Evolutionary conservation across 305 asterid genomes (phyloP), one percentile per base, ranked within the genome.

Genomic region (Nicotiana rustica): DNA sequence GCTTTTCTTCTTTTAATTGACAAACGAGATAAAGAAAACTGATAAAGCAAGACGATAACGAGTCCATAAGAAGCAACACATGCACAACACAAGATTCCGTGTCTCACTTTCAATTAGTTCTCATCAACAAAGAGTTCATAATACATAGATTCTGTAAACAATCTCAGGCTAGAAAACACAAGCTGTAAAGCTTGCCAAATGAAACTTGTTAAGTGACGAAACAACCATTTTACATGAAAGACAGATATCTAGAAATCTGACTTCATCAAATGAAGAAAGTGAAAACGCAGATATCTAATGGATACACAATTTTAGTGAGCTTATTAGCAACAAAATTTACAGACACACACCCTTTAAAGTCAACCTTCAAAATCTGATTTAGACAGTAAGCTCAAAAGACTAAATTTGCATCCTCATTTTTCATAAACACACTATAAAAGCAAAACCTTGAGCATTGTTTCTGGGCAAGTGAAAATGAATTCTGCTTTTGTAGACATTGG

Each of bases 161-260:
- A 19, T 2, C 13, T 59, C 78, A 71, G 19, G 78, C 78, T 71
- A 19, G 35, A 71, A 71, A 71, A 36, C 47, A 7, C 78, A 44
- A 44, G 19, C 47, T 71, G 36, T 70, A 25, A 25, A 25, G 0
- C 41, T 36, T 25, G 21, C 6, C 62, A 73, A 71, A 19, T 71
- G 25, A 14, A 73, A 21, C 62, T 41, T 73, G 14, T 14, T 25
- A 21, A 73, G 14, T 73, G 44, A 0, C 31, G 60, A 25, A 73
- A 49, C 25, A 0, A 73, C 49, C 17, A 49, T 36, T 56, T 21
- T 60, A 73, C 0, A 73, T 14, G 14, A 25, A 7, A 47, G 44
- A 14, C 8, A 5, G 47, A 44, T 47, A 71, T 71, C 19, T 41
- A 44, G 18, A 71, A 44, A 47, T 41, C 47, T 47, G 21, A 71